Evolutionary conservation across 1,139 yeast genomes (phyloP), one percentile per base, ranked within the genome.

Genomic region (Martiniozyma asiatica): DNA sequence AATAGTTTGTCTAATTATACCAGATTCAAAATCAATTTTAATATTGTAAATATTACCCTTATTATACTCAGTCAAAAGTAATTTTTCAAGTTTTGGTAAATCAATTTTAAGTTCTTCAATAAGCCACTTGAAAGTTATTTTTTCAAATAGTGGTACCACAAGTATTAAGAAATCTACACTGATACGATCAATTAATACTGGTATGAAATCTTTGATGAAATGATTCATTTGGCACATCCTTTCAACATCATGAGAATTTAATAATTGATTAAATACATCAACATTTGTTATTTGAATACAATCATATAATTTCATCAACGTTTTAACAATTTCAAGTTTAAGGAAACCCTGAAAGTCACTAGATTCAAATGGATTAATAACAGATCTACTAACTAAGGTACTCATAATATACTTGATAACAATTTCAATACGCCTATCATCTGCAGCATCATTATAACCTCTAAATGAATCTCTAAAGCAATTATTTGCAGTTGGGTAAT

Each of bases 381-480:
- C 66, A 34, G 71, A 68, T 38, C 72, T 76, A 11, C 80, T 67
- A 28, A 81, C 53, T 39, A 80, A 58, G 7, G 79, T 72, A 18
- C 82, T 68, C 8, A 80, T 48, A 3, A 75, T 72, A 39, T 75
- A 63, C 49, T 74, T 76, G 40, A 72, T 71, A 39, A 81, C 59
- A 4, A 74, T 68, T 16, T 54, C 50, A 20, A 66, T 59, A 35
- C 81, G 65, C 32, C 78, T 65, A 29, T 59, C 59, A 34, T 79
- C 72, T 1, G 92, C 93, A 17, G 82, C 77, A 51, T 80, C 93
- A 49, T 81, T 92, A 50, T 73, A 80, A 40, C 68, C 74, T 43
- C 76, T 75, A 52, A 81, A 81, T 32, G 81, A 64, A 42, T 76
- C 84, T 46, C 76, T 78, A 43, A 78, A 76, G 37, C 69, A 77